Conservation (phyloP, 768 basidiomycete genomes). For the Holtermannia corniformis region DNA sequence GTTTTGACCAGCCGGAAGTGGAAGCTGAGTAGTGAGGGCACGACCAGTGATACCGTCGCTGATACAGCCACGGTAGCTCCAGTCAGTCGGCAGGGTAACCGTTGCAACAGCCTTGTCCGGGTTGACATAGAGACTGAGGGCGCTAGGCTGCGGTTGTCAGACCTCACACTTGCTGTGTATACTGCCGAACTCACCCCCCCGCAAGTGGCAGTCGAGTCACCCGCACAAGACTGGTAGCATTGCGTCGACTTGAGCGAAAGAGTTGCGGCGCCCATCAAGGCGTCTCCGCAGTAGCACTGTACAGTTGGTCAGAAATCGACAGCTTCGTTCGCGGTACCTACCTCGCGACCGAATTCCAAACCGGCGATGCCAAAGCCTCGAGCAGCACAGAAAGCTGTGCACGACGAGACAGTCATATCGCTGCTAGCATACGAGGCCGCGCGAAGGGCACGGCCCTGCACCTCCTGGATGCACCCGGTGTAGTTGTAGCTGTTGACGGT, state of each 20-base stretch:
- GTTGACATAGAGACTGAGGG: constrained; percentile 14
- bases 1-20: not conserved
- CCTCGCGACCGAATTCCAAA: constrained; percentile 21
- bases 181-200: constrained; percentile 8
- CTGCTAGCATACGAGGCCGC: constrained; percentile 13
- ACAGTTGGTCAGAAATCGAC: not conserved
- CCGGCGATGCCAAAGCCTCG: constrained; percentile 19
- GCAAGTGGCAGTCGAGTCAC: constrained; percentile 14
- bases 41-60: constrained; percentile 6
- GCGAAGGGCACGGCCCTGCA: constrained; percentile 19
- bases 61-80: constrained; percentile 2
- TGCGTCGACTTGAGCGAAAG: constrained; percentile 12
- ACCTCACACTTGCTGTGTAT: not conserved
- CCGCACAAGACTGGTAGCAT: constrained; percentile 27
- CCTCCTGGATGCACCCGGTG: constrained; percentile 20
- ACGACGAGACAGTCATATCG: constrained; percentile 22
- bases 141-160: not conserved
- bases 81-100: not conserved
- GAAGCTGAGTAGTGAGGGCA: constrained; percentile 1
- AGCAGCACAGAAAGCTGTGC: constrained; percentile 19
- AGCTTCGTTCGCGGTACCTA: not conserved
- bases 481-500: constrained; percentile 14
- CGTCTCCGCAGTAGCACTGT: constrained; percentile 26
- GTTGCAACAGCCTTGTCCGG: not conserved
- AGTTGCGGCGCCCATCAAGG: constrained; percentile 18